A percentile compares a stretch with the other conserved stretches of the same genome.
These are phyloP conservation scores for Solanum boliviense DNA, from an alignment of 257 asterid species.

Conservation along the genomic window DNA sequence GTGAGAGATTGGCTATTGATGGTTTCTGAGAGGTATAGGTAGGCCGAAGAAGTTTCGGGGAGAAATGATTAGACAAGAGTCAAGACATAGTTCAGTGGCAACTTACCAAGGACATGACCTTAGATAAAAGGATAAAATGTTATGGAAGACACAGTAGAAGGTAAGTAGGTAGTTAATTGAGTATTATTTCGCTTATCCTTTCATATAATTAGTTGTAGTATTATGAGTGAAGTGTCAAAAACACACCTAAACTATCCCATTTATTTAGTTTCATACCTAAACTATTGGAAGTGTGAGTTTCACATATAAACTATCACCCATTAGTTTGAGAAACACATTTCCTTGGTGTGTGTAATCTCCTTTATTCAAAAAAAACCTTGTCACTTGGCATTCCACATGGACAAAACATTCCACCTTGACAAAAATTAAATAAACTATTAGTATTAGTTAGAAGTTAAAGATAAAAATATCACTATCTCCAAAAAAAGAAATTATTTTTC, in stretches of 20 bases:
- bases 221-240: neutral
- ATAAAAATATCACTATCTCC: neutral
- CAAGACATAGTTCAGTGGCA: too few species aligned
- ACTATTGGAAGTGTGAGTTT: neutral
- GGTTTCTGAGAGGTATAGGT: neutral
- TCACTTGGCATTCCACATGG: neutral
- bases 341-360: neutral
- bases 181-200: neutral
- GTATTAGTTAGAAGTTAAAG: neutral
- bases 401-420: neutral
- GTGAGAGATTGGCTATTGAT: neutral
- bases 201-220: neutral
- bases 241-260: neutral
- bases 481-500: too few species aligned
- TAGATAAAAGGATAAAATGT: neutral
- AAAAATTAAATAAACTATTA: too few species aligned
- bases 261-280: neutral
- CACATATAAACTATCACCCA: neutral
- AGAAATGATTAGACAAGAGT: neutral
- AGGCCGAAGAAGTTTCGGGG: neutral
- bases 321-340: neutral
- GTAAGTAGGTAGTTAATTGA: neutral
- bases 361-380: neutral
- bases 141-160: neutral
- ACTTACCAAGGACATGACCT: neutral